A percentile compares a stretch with the other conserved stretches of the same genome.
phyloP scores from a whole-genome alignment of 176 grass and related monocot genomes.

The Themeda triandra region DNA sequence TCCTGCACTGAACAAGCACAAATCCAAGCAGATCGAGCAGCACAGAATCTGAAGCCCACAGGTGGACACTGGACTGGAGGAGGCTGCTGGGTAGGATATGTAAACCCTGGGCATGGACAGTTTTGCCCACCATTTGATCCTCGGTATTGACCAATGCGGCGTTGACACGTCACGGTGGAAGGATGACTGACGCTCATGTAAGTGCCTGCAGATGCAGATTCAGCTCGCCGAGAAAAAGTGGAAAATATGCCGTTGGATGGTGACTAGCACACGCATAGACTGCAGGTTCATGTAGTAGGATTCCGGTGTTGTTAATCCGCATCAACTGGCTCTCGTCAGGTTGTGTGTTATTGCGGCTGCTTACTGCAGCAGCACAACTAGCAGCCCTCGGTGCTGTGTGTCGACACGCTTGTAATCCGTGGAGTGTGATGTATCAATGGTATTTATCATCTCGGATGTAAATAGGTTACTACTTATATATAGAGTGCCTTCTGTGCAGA shows the following conservation, averaged over 20 bases:
- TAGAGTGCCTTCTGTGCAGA: too few relatives aligned
- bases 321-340: not conserved
- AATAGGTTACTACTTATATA: too few relatives aligned
- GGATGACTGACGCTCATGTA: not conserved
- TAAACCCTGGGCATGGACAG: not conserved
- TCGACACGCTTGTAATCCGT: not conserved
- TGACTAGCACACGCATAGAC: not conserved
- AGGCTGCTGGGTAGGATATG: not conserved
- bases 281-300: slow-evolving; percentile 17
- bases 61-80: not conserved
- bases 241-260: slow-evolving; percentile 23
- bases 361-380: slow-evolving; percentile 23
- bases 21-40: not conserved
- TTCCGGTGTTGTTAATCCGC: not conserved
- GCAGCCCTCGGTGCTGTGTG: not conserved
- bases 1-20: slow-evolving; percentile 6
- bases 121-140: not conserved
- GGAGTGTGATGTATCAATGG: not conserved
- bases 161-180: not conserved
- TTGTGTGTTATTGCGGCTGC: slow-evolving; percentile 8
- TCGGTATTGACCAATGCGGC: not conserved
- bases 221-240: not conserved
- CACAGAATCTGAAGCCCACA: slow-evolving; percentile 22
- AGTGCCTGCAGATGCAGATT: not conserved
- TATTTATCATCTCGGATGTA: not conserved